phyloP scores from a whole-genome alignment of 192 early-diverging fungal species.

The Coemansia sp. region DNA sequence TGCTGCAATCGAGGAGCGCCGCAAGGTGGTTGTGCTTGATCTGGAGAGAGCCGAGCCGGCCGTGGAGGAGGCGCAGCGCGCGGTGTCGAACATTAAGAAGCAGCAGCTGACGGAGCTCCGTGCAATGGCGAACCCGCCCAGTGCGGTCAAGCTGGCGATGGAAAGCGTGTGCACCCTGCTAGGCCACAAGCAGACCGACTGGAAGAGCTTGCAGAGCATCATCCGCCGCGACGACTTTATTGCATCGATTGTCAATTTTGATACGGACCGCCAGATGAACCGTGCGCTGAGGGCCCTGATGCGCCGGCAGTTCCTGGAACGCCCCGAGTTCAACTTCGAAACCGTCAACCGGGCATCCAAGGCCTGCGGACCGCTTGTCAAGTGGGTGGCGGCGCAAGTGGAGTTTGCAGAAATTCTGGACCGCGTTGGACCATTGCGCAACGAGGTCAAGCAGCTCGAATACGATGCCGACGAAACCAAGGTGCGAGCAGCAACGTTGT shows the following conservation, averaged over 20 bases:
- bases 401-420: slow-evolving; percentile 91
- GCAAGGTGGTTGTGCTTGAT: slow-evolving; percentile 79
- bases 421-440: slow-evolving; percentile 90
- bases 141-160: slow-evolving; percentile 94
- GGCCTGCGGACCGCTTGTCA: slow-evolving; percentile 97
- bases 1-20: slow-evolving; percentile 73
- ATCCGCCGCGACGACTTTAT: slow-evolving; percentile 98
- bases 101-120: slow-evolving; percentile 96
- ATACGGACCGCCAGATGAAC: slow-evolving; percentile 84
- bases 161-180: slow-evolving; percentile 96
- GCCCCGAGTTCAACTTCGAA: slow-evolving; percentile 93
- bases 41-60: slow-evolving; percentile 96
- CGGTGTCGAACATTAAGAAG: slow-evolving; percentile 94
- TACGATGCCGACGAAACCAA: slow-evolving; percentile 70
- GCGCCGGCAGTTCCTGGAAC: slow-evolving; percentile 70
- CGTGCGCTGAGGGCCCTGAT: slow-evolving; percentile 77
- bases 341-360: slow-evolving; percentile 94
- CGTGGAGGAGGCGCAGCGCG: slow-evolving; percentile 90
- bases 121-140: slow-evolving; percentile 95
- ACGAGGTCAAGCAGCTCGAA: slow-evolving; percentile 87
- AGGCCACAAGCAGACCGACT: slow-evolving; percentile 79
- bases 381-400: slow-evolving; percentile 99
- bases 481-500: slow-evolving; percentile 68
- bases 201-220: slow-evolving; percentile 89
- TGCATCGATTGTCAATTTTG: slow-evolving; percentile 91